Evolutionary conservation across 805 yeast species (phyloP), one percentile per base, ranked within the genome.

Genomic region (Candida sonorensis): DNA sequence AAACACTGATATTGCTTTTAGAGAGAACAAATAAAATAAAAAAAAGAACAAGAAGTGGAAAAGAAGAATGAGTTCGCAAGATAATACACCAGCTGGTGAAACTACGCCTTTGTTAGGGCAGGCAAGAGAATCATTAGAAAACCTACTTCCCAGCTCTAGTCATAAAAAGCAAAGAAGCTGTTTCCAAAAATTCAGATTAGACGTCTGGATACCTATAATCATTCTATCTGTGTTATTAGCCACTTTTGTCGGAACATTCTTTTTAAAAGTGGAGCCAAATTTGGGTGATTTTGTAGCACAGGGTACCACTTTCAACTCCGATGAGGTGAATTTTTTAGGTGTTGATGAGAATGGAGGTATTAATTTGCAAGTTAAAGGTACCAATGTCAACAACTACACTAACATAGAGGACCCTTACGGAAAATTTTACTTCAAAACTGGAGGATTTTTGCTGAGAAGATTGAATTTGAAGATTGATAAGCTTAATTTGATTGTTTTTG

Each of bases 291-390:
- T 44, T 26, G 41, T 61, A 7, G 50, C 55, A 5, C 46, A 61
- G 20, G 58, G 65, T 3, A 50, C 53, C 2, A 45, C 42, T 15
- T 42, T 60, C 33, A 53, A 57, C 10, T 44, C 62, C 5, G 48
- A 51, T 21, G 46, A 53, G 26, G 40, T 64, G 14, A 41, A 43
- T 6, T 37, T 64, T 12, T 40, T 55, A 3, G 58, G 59, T 4
- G 33, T 64, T 10, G 44, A 45, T 1, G 50, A 57, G 10, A 41
- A 46, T 4, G 64, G 64, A 2, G 53, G 61, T 1, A 43, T 64
- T 6, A 39, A 53, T 16, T 34, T 65, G 8, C 43, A 48, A 24
- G 50, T 63, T 2, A 40, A 46, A 12, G 67, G 66, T 9, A 32
- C 46, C 1, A 46, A 48, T 27, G 22, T 35, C 4, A 57, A 61